A percentile compares a stretch with the other conserved stretches of the same genome.
Evolutionary conservation across 169 alveolate genomes (phyloP).

Genomic region (Plasmodium blacklocki): DNA sequence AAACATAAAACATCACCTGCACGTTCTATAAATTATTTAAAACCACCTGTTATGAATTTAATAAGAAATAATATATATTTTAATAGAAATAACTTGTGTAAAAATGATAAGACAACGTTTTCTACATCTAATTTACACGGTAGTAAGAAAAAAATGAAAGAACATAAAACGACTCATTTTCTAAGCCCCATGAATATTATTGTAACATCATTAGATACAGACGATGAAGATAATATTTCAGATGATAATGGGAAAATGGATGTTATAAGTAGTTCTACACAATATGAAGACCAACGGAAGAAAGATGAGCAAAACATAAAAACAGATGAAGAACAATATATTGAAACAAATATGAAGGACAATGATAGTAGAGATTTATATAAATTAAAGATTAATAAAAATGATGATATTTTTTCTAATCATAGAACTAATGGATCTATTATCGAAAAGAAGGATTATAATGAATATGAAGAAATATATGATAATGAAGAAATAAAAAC

Average conservation of each 20-base stretch:
- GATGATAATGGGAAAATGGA: background rate
- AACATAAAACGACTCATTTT: constrained; percentile 20
- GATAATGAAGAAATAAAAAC: background rate
- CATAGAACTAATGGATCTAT: background rate
- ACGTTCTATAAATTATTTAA: constrained; percentile 55
- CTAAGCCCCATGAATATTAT: constrained; percentile 51
- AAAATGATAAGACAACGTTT: constrained; percentile 3
- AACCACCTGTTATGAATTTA: constrained; percentile 48
- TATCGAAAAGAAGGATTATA: background rate
- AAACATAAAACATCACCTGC: constrained; percentile 75
- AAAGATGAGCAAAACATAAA: background rate
- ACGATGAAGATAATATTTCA: constrained; percentile 20
- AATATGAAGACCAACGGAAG: background rate
- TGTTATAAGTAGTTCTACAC: background rate
- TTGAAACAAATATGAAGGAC: background rate
- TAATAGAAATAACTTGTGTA: constrained; percentile 15
- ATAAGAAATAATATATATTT: constrained; percentile 37
- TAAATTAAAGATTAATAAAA: background rate
- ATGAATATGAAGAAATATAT: no score
- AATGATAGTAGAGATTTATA: background rate
- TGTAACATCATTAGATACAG: constrained; percentile 53
- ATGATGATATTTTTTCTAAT: background rate
- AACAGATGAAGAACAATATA: background rate
- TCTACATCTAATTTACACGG: background rate
- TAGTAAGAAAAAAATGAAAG: constrained; percentile 17